These are phyloP conservation scores for Fusarium piperis DNA, from an alignment of 2,329 filamentous ascomycete species.

Conservation along the genomic window DNA sequence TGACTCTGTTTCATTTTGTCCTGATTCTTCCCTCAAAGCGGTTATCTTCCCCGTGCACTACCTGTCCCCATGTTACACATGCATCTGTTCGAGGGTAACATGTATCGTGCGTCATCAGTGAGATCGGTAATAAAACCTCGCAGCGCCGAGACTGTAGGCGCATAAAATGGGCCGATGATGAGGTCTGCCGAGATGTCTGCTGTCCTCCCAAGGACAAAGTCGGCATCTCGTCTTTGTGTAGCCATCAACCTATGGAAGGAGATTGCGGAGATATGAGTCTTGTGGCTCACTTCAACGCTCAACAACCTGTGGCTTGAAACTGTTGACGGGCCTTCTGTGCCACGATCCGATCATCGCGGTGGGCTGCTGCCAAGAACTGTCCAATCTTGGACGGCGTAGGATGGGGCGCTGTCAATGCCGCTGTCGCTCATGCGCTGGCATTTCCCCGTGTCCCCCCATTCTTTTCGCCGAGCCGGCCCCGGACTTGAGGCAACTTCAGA, in stretches of 20 bases:
- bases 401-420: not conserved
- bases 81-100: not conserved
- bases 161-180: conserved; percentile 3
- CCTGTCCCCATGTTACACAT: not conserved
- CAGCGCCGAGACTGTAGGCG: not conserved
- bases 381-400: not conserved
- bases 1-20: not conserved
- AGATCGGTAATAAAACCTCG: not conserved
- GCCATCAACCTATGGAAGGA: not conserved
- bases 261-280: not conserved
- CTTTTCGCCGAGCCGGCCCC: not conserved
- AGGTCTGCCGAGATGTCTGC: conserved; percentile 13
- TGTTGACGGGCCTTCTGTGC: not conserved
- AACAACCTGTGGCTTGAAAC: not conserved
- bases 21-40: not conserved
- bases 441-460: not conserved
- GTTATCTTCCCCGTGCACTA: not conserved
- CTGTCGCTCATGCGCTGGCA: not conserved
- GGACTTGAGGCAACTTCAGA: not conserved
- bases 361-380: conserved; percentile 4
- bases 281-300: not conserved
- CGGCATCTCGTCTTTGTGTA: not conserved
- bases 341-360: not conserved
- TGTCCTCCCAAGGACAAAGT: not conserved
- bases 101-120: not conserved